Evolutionary conservation across 768 basidiomycete genomes (phyloP).

Genomic region (Lentinula lateritia): DNA sequence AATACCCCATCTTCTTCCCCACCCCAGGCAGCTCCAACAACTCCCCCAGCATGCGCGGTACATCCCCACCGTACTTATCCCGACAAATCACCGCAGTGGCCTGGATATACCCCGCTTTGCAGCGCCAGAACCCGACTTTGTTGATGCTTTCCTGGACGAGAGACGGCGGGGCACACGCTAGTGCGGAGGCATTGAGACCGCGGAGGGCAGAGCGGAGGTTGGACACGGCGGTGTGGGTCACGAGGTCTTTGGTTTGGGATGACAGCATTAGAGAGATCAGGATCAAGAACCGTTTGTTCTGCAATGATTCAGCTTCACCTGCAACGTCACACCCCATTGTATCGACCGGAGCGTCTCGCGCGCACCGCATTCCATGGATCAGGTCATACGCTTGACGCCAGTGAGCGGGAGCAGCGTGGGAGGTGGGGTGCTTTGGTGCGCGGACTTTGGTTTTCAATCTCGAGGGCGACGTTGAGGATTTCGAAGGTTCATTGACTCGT

Average conservation of each 20-base stretch:
- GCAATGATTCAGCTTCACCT: constrained; percentile 52
- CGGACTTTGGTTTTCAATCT: too few relatives aligned
- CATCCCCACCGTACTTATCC: constrained; percentile 75
- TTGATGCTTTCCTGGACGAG: constrained; percentile 71
- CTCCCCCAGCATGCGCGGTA: constrained; percentile 85
- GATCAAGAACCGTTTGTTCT: constrained; percentile 81
- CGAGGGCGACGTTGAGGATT: too few relatives aligned
- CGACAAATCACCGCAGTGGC: constrained; percentile 63
- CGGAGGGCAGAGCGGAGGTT: constrained; percentile 72
- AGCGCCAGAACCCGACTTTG: constrained; percentile 91
- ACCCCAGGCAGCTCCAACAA: constrained; percentile 86
- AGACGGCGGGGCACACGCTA: constrained; percentile 57
- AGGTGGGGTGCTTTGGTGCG: too few relatives aligned
- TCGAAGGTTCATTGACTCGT: background rate
- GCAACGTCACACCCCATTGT: constrained; percentile 76
- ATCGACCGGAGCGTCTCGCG: constrained; percentile 75
- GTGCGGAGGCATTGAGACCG: constrained; percentile 65
- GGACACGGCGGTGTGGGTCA: constrained; percentile 72
- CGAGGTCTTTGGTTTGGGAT: constrained; percentile 92
- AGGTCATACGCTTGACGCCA: constrained; percentile 70
- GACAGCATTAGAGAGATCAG: constrained; percentile 93
- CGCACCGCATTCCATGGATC: constrained; percentile 73
- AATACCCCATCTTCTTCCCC: constrained; percentile 95
- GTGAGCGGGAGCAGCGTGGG: constrained; percentile 60
- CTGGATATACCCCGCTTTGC: constrained; percentile 81